A percentile compares a stretch with the other conserved stretches of the same genome.
Evolutionary conservation across 768 basidiomycete species (phyloP).

Genomic region (Lactarius hatsudake): DNA sequence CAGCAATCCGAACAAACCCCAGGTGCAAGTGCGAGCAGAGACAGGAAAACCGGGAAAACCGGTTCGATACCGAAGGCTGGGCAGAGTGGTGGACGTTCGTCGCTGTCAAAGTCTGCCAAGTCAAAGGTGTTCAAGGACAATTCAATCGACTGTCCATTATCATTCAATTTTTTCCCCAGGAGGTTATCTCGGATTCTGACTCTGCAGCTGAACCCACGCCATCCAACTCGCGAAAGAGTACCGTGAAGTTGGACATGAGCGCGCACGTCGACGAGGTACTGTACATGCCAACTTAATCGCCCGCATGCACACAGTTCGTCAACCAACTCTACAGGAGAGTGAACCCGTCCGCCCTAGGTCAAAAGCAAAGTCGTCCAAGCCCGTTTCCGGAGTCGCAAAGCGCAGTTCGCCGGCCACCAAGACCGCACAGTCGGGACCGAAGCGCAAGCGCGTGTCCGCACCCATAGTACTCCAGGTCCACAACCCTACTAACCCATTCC

Average conservation of each 20-base stretch:
- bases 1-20: not conserved
- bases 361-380: constrained; percentile 5
- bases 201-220: not conserved
- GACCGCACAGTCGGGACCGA: not conserved
- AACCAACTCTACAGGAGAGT: constrained; percentile 8
- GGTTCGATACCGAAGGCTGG: constrained; percentile 2
- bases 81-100: constrained; percentile 1
- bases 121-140: constrained; percentile 13
- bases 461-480: constrained; percentile 8
- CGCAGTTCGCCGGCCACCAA: not conserved
- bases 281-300: not conserved
- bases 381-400: not conserved
- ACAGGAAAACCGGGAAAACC: not conserved
- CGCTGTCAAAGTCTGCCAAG: constrained; percentile 11
- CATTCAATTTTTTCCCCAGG: constrained; percentile 3
- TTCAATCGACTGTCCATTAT: not conserved
- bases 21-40: not conserved
- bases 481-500: not conserved
- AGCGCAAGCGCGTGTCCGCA: constrained; percentile 12
- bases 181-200: constrained; percentile 24
- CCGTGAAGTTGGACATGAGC: not conserved
- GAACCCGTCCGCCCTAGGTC: not conserved
- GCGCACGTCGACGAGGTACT: constrained; percentile 1
- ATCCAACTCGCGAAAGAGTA: constrained; percentile 8
- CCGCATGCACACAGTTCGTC: not conserved